Evolutionary conservation across 2,329 filamentous ascomycete species (phyloP).

Genomic region (Xenoacremonium recifei): DNA sequence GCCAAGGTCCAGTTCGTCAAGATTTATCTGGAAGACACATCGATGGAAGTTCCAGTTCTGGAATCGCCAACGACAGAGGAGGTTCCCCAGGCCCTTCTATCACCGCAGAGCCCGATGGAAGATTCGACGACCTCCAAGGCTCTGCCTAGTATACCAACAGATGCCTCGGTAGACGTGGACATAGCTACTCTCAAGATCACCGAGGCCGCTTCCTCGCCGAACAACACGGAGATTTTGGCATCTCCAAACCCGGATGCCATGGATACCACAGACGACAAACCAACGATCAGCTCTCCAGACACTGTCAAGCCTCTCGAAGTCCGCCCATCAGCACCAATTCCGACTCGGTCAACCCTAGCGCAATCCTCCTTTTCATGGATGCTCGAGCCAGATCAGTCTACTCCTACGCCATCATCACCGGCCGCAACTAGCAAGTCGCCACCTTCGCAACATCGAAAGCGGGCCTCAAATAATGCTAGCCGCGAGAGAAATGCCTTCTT

Average conservation of each 20-base stretch:
- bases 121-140: background rate
- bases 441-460: slow-evolving; percentile 37
- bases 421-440: slow-evolving; percentile 29
- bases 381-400: slow-evolving; percentile 57
- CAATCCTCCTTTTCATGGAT: slow-evolving; percentile 81
- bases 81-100: slow-evolving; percentile 8
- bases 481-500: slow-evolving; percentile 59
- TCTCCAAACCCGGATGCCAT: slow-evolving; percentile 15
- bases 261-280: slow-evolving; percentile 17
- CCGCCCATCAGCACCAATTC: slow-evolving; percentile 42
- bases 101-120: slow-evolving; percentile 10
- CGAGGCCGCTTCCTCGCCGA: slow-evolving; percentile 5
- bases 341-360: slow-evolving; percentile 64
- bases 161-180: slow-evolving; percentile 8
- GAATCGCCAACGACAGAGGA: slow-evolving; percentile 16
- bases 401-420: slow-evolving; percentile 20
- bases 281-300: slow-evolving; percentile 1
- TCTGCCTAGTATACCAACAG: slow-evolving; percentile 13
- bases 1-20: slow-evolving; percentile 66
- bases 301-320: slow-evolving; percentile 1
- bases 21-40: slow-evolving; percentile 58
- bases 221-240: slow-evolving; percentile 4
- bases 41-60: slow-evolving; percentile 45
- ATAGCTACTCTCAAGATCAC: slow-evolving; percentile 19
- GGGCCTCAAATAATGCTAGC: slow-evolving; percentile 41